Percentiles rank a stretch among this genome's conserved stretches.
Evolutionary conservation across 140 eudicot species (phyloP).

Genomic region (Oenanthe javanica): DNA sequence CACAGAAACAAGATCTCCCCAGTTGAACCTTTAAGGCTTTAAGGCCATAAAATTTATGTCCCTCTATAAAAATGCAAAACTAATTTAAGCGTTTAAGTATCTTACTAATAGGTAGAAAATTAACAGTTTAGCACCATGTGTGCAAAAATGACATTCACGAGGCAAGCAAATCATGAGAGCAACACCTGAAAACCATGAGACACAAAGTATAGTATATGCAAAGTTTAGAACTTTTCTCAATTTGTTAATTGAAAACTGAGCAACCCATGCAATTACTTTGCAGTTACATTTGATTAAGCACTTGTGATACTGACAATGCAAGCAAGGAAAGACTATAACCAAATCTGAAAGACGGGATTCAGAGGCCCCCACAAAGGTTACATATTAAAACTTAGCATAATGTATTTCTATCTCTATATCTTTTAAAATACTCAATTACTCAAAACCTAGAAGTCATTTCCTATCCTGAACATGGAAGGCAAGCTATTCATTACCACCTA

Average conservation of each 20-base stretch:
- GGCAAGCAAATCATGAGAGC: no score
- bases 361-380: not conserved
- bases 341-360: no score
- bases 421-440: not conserved
- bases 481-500: conserved; percentile 52
- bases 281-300: not conserved
- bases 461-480: not conserved
- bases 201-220: no score
- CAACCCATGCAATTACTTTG: not conserved
- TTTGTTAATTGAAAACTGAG: not conserved
- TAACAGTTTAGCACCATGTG: no score
- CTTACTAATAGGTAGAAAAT: no score
- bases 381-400: not conserved
- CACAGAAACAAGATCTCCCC: no score
- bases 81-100: no score
- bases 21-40: no score
- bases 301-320: not conserved
- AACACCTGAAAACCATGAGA: no score
- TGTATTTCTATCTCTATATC: conserved; percentile 1
- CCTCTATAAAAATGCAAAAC: no score
- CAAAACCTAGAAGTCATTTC: not conserved
- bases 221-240: not conserved
- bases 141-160: no score
- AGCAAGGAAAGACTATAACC: not conserved
- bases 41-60: no score